Percentiles rank a stretch among this genome's conserved stretches.
Conservation (phyloP, 257 asterid genomes). For the Solanum appendiculatum region DNA sequence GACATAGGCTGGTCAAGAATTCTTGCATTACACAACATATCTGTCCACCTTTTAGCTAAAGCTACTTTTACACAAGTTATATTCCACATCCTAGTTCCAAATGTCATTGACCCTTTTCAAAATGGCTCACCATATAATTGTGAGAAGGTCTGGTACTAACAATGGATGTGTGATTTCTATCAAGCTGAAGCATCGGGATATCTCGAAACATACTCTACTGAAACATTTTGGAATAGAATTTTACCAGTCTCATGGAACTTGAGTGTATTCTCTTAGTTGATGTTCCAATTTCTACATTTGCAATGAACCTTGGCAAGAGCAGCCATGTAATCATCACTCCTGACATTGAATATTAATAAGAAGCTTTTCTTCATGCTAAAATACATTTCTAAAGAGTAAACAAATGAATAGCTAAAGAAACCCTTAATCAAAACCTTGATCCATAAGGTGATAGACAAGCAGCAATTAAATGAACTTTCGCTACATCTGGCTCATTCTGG, state of each 20-base stretch:
- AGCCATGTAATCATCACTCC: constrained; percentile 89
- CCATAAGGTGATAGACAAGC: constrained; percentile 77
- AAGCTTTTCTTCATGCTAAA: background rate
- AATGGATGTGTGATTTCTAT: background rate
- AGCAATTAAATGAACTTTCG: constrained; percentile 52
- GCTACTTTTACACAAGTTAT: background rate
- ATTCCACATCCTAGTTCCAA: background rate
- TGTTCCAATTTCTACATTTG: constrained; percentile 56
- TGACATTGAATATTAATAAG: constrained; percentile 6
- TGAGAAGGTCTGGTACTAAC: background rate
- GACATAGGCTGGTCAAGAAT: background rate
- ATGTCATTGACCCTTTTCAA: background rate
- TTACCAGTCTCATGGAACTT: background rate
- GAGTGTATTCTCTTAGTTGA: background rate
- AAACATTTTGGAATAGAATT: background rate
- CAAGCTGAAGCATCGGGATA: background rate
- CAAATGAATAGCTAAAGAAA: background rate
- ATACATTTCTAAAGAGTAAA: background rate
- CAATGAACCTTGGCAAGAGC: constrained; percentile 85
- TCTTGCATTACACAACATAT: background rate
- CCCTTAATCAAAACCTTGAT: constrained; percentile 33
- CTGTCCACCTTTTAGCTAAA: background rate
- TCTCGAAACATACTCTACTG: background rate
- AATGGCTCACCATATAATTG: background rate
- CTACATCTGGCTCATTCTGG: constrained; percentile 57